Evolutionary conservation across 306 rosid genomes (phyloP), one percentile per base, ranked within the genome.

Genomic region (Alnus glutinosa): DNA sequence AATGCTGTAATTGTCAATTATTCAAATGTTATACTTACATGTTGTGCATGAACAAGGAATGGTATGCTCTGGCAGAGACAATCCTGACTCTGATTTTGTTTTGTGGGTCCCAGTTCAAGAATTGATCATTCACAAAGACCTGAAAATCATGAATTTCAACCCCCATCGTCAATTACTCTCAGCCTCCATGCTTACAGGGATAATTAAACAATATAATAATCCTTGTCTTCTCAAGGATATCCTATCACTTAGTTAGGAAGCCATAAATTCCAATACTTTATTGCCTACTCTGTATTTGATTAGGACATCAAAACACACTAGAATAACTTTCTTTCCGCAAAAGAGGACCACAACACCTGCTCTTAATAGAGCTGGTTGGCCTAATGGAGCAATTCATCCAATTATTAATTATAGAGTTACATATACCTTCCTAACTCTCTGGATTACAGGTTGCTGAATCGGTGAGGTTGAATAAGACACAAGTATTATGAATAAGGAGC

Each of bases 1-100:
- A 76, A 74, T 78, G 76, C 62, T 46, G 32, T 46, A 2, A 59
- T 39, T 68, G 14, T 68, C 42, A 68, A 39, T 39, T 9, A 68
- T 39, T 39, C 72, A 68, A 39, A n/a, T 1, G 4, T 62, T 62
- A 4, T 42, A 86, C 98, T 93, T 92, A 93, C 98, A 94, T 94
- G 96, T 94, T 92, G 87, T 94, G 93, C 98, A 94, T 94, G 84
- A 92, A 94, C 77, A 94, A 80, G 67, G 98, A 92, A 90, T 94
- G 98, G 87, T 94, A 94, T 77, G 98, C 98, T 88, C 98, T 89
- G 1, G 97, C 98, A 3, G 98, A 85, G 0, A 92, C 96, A 64
- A 94, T 94, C 37, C 98, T 78, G 44, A 94, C 98, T 90, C 92
- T 94, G 86, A 94, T 90, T 80, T 55, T 78, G 82, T 94, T 87